Conservation (phyloP, 163 green algal genomes). For the Scenedesmus sp. region DNA sequence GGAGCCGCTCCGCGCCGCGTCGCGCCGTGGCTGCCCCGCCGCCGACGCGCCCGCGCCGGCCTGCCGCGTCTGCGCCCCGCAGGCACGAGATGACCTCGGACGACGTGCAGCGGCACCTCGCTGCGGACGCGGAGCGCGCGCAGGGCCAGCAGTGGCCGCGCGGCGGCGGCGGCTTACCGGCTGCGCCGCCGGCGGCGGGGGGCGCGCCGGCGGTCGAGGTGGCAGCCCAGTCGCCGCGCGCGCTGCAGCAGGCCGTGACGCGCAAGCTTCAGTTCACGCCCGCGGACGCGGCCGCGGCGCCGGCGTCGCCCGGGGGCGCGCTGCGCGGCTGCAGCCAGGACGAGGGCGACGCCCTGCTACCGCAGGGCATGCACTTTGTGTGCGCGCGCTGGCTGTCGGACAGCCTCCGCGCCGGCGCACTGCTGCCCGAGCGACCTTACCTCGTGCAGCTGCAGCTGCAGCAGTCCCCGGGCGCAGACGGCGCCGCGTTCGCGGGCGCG, state of each 20-base stretch:
- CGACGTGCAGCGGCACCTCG: background rate
- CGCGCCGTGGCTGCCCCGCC: background rate
- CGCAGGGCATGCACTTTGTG: constrained; percentile 41
- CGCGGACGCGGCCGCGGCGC: background rate
- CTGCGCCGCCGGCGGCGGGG: background rate
- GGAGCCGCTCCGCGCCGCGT: background rate
- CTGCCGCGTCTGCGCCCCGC: background rate
- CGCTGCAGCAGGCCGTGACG: background rate
- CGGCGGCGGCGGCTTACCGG: background rate
- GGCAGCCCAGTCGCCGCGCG: background rate
- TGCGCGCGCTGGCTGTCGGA: constrained; percentile 42
- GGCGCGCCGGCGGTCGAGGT: background rate
- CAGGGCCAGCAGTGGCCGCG: background rate
- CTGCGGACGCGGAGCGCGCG: background rate
- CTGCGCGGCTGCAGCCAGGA: background rate
- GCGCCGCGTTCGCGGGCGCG: no score
- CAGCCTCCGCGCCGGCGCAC: constrained; percentile 33
- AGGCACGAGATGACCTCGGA: constrained; percentile 1
- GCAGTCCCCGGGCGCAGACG: no score
- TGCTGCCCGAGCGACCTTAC: constrained; percentile 21
- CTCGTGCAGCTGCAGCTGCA: constrained; percentile 28
- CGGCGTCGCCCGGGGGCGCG: background rate
- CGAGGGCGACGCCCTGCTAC: constrained; percentile 7
- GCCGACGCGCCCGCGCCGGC: background rate
- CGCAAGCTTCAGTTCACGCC: background rate